These are phyloP conservation scores for Candida easanensis DNA, from an alignment of 805 yeast species.

Conservation along the genomic window DNA sequence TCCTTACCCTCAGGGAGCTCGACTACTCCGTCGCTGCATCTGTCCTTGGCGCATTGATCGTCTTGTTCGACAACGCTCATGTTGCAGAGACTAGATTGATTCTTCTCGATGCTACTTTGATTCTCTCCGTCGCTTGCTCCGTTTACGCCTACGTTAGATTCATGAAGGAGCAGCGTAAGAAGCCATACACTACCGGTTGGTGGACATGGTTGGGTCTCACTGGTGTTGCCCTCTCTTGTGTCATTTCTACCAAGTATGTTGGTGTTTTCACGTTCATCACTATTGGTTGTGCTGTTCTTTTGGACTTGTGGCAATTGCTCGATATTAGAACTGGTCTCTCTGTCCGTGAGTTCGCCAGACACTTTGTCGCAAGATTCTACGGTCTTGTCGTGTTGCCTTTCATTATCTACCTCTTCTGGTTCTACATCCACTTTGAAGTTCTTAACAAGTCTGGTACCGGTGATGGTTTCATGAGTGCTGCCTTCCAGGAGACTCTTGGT, in stretches of 20 bases:
- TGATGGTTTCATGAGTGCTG: constrained; percentile 90
- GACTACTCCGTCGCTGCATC: constrained; percentile 78
- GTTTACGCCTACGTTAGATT: constrained; percentile 78
- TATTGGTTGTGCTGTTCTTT: constrained; percentile 80
- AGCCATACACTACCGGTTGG: constrained; percentile 74
- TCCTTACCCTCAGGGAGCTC: constrained; percentile 80
- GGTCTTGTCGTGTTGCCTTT: constrained; percentile 79
- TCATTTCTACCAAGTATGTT: constrained; percentile 92
- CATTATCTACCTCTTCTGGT: constrained; percentile 81
- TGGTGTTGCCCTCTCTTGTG: constrained; percentile 85
- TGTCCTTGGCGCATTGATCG: constrained; percentile 69
- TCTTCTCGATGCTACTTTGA: constrained; percentile 85
- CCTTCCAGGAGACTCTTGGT: constrained; percentile 87
- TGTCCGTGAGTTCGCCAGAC: constrained; percentile 54
- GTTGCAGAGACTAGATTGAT: constrained; percentile 88
- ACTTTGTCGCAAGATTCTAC: constrained; percentile 70
- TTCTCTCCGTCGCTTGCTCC: constrained; percentile 78
- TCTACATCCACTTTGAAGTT: constrained; percentile 83
- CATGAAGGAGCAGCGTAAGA: constrained; percentile 58
- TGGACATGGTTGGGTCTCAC: constrained; percentile 83
- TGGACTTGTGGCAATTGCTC: constrained; percentile 85
- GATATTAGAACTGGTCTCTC: constrained; percentile 69
- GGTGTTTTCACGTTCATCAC: constrained; percentile 90
- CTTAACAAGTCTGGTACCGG: constrained; percentile 92
- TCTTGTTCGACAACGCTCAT: constrained; percentile 87